Evolutionary conservation across 2,329 filamentous ascomycete species (phyloP), one percentile per base, ranked within the genome.

Genomic region (Fusarium agapanthi): DNA sequence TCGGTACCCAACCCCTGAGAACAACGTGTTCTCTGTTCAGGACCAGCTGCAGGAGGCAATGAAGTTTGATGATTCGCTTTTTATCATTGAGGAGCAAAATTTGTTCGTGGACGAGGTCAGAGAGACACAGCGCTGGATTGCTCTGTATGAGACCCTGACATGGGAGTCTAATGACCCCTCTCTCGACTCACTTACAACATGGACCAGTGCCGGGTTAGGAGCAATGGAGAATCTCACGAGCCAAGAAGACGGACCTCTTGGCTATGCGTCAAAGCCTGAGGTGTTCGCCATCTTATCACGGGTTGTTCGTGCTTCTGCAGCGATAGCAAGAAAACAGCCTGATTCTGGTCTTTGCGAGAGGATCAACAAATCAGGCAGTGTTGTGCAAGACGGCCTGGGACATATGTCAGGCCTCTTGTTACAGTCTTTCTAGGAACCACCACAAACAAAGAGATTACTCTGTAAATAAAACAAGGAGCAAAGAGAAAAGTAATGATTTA

Each of bases 61-160:
- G 76, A 81, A 83, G 61, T 84, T 87, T 74, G 88, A 93, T 77
- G 88, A 90, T 70, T 86, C 91, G 7, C 88, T 99, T 2, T 99
- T 99, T 79, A 91, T 89, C 2, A 88, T 94, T 62, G 96, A 99
- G 82, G 95, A 97, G 80, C 95, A 97, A 79, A 99, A 99, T 79
- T 86, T 98, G n/a, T 98, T 94, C 80, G 85, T 95, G 55, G 95
- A 98, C 79, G 91, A 95, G 74, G 89, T 94, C 11, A 86, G 90
- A 53, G 95, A 98, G 80, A 86, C 90, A 7, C 83, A 86, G 24
- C 80, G 90, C n/a, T 98, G 95, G 94, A 82, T 86, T 0, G 80
- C 80, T 22, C 83, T 89, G 6, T 82, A 93, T 35, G 64, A 75
- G 24, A 50, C 63, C 43, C 34, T 81, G 38, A 30, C 60, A 10